Conservation (phyloP, 352 stramenopile species). For the Pilasporangium apinafurcum region DNA sequence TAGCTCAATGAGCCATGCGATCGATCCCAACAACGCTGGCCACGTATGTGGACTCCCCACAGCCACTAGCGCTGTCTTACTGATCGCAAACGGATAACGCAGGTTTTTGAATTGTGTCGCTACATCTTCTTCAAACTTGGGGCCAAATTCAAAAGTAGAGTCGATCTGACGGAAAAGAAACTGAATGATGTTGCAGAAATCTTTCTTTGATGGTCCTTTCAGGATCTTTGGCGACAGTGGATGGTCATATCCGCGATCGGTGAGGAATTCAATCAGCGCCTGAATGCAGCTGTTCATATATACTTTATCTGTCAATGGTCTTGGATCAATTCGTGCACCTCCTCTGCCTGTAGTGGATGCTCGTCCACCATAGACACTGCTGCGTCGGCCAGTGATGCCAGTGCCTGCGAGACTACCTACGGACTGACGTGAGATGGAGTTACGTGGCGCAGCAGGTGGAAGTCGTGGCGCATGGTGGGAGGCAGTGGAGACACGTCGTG, state of each 20-base stretch:
- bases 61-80: conserved; percentile 92
- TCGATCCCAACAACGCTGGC: conserved; percentile 92
- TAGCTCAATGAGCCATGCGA: conserved; percentile 97
- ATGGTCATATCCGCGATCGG: conserved; percentile 88
- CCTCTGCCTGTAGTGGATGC: conserved; percentile 36
- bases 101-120: conserved; percentile 62
- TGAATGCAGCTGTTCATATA: conserved; percentile 92
- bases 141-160: conserved; percentile 76
- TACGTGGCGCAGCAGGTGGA: conserved; percentile 18
- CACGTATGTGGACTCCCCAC: conserved; percentile 95
- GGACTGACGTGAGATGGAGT: conserved; percentile 47
- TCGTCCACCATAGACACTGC: conserved; percentile 55
- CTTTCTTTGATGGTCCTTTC: conserved; percentile 91
- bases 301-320: conserved; percentile 85
- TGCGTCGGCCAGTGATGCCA: conserved; percentile 28
- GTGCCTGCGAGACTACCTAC: conserved; percentile 13
- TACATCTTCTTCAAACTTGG: conserved; percentile 78
- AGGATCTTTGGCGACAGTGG: conserved; percentile 89
- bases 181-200: conserved; percentile 96
- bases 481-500: conserved; percentile 46
- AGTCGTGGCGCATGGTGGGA: conserved; percentile 6
- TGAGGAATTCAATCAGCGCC: conserved; percentile 92
- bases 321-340: conserved; percentile 60
- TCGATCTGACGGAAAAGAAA: conserved; percentile 96
- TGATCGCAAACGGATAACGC: conserved; percentile 95